Conservation (phyloP, 164 flowering plant species). For the Santalum album region DNA sequence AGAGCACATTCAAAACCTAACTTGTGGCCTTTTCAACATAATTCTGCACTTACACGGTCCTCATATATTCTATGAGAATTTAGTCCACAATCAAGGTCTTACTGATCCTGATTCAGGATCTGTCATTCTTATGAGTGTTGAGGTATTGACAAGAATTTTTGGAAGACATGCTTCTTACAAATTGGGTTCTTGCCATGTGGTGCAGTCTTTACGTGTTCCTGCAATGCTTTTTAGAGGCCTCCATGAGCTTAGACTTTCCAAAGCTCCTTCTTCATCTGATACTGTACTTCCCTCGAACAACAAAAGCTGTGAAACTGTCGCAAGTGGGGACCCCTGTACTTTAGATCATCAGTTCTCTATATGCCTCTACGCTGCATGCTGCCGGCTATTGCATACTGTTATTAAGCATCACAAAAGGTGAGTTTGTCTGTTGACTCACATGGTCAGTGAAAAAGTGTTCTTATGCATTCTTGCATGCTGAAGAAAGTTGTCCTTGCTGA, state of each 20-base stretch:
- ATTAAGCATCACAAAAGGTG: slow-evolving; percentile 76
- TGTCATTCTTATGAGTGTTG: slow-evolving; percentile 75
- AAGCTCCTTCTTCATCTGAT: slow-evolving; percentile 10
- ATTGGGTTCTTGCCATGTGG: slow-evolving; percentile 53
- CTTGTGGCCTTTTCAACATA: slow-evolving; percentile 56
- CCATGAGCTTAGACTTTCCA: slow-evolving; percentile 22
- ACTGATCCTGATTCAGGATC: slow-evolving; percentile 73
- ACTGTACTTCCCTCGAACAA: slow-evolving; percentile 7
- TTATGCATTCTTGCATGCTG: no score
- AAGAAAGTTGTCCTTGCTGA: no score
- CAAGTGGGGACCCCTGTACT: slow-evolving; percentile 7
- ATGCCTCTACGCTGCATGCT: slow-evolving; percentile 65
- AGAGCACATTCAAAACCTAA: slow-evolving; percentile 45
- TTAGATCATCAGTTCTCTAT: slow-evolving; percentile 47
- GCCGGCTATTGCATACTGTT: slow-evolving; percentile 58
- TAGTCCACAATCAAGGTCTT: slow-evolving; percentile 4
- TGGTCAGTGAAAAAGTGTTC: no score
- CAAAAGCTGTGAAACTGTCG: slow-evolving; percentile 7
- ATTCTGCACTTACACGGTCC: slow-evolving; percentile 74
- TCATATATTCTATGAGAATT: slow-evolving; percentile 33
- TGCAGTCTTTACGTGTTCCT: slow-evolving; percentile 52
- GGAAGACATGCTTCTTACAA: slow-evolving; percentile 50
- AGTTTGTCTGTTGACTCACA: background rate
- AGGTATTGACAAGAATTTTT: slow-evolving; percentile 57
- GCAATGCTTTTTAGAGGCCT: slow-evolving; percentile 55